Evolutionary conservation across 495 filamentous ascomycete genomes (phyloP).

Genomic region (Viridothelium virens): DNA sequence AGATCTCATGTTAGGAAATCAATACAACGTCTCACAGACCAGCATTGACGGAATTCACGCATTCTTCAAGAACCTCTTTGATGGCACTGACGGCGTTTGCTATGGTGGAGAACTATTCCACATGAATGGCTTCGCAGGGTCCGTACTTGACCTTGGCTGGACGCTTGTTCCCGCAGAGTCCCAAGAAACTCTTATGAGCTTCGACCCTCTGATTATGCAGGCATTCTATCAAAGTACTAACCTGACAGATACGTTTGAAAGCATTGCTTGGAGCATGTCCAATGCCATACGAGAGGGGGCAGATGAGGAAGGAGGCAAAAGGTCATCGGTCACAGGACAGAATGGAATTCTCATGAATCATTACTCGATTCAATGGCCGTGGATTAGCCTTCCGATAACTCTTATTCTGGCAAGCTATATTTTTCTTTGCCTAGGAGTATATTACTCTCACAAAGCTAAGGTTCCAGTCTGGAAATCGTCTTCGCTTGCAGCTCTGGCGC

Average conservation of each 20-base stretch:
- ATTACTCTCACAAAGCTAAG: background rate
- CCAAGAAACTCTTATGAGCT: no score
- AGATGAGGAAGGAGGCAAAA: background rate
- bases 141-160: background rate
- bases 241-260: background rate
- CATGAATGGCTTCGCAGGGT: background rate
- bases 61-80: background rate
- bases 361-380: conserved; percentile 8
- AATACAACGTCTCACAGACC: background rate
- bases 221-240: background rate
- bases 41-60: background rate
- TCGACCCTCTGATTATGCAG: background rate
- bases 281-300: conserved; percentile 4
- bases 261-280: background rate
- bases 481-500: background rate
- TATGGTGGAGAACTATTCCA: background rate
- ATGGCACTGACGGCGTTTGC: background rate
- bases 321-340: background rate
- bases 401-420: background rate
- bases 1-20: background rate
- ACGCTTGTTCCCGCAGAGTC: no score
- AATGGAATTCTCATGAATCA: background rate
- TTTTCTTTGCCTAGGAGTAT: background rate
- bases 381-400: background rate
- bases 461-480: background rate